These are phyloP conservation scores for Colletotrichum chlorophyti DNA, from an alignment of 2,329 filamentous ascomycete genomes.

Conservation along the genomic window DNA sequence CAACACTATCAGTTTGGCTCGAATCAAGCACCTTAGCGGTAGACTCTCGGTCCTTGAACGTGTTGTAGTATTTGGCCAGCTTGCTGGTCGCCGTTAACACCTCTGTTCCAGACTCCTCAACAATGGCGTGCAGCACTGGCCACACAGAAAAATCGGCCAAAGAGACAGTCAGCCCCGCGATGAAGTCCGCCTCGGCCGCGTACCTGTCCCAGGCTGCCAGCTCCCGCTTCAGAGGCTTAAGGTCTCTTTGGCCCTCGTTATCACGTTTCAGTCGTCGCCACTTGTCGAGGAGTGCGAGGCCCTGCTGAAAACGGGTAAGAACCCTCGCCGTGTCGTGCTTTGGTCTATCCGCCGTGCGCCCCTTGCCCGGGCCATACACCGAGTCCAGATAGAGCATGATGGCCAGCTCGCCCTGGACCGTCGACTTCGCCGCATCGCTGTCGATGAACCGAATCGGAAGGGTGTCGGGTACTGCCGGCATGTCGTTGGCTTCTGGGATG, in stretches of 20 bases:
- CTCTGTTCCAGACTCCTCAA: conserved; percentile 40
- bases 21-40: conserved; percentile 32
- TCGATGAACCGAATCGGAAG: conserved; percentile 59
- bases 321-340: conserved; percentile 42
- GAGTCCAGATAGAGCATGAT: conserved; percentile 69
- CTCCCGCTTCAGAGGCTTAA: conserved; percentile 37
- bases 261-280: conserved; percentile 37
- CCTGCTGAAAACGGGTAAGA: conserved; percentile 51
- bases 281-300: conserved; percentile 42
- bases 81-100: conserved; percentile 37
- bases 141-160: conserved; percentile 64
- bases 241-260: conserved; percentile 10
- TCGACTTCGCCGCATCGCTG: conserved; percentile 55
- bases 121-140: conserved; percentile 59
- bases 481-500: conserved; percentile 7
- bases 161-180: conserved; percentile 49
- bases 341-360: conserved; percentile 32
- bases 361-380: conserved; percentile 47
- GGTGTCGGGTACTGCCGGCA: conserved; percentile 31
- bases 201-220: conserved; percentile 50
- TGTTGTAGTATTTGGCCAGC: conserved; percentile 47
- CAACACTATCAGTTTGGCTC: neutral
- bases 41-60: conserved; percentile 33
- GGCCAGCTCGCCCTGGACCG: conserved; percentile 55
- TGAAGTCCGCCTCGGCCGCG: conserved; percentile 46